A percentile compares a stretch with the other conserved stretches of the same genome.
Evolutionary conservation across 2,329 filamentous ascomycete species (phyloP).

Genomic region (Colletotrichum noveboracense): DNA sequence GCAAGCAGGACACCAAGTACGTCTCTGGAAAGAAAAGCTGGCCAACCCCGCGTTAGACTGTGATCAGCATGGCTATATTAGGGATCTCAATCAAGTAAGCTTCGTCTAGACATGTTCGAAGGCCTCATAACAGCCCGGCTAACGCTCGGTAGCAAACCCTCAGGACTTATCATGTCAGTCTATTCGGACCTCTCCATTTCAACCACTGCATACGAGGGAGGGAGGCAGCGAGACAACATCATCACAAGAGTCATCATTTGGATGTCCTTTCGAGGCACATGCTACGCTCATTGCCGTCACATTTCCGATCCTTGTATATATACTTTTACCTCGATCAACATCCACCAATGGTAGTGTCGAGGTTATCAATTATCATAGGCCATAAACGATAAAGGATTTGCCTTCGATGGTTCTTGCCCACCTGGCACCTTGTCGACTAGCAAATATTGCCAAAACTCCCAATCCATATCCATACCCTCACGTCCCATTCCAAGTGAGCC

Average conservation of each 20-base stretch:
- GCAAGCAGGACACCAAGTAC: background rate
- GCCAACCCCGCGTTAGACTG: background rate
- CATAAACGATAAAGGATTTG: background rate
- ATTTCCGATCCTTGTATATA: background rate
- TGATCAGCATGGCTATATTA: background rate
- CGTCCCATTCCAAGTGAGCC: background rate
- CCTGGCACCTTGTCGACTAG: background rate
- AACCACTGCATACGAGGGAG: background rate
- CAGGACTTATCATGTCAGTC: accelerated
- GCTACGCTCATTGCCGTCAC: background rate
- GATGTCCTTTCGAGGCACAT: background rate
- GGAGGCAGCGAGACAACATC: background rate
- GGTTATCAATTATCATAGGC: background rate
- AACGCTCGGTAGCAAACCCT: background rate
- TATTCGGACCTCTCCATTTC: background rate
- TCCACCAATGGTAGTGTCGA: background rate
- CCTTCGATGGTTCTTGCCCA: background rate
- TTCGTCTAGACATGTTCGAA: background rate
- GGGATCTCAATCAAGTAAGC: background rate
- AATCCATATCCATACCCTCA: background rate
- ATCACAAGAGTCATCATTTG: background rate
- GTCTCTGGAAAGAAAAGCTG: background rate
- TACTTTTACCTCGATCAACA: background rate
- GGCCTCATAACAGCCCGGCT: background rate
- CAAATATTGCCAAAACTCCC: background rate